These are phyloP conservation scores for Fomitopsis pinicola DNA, from an alignment of 1,284 basidiomycete genomes.

Conservation along the genomic window DNA sequence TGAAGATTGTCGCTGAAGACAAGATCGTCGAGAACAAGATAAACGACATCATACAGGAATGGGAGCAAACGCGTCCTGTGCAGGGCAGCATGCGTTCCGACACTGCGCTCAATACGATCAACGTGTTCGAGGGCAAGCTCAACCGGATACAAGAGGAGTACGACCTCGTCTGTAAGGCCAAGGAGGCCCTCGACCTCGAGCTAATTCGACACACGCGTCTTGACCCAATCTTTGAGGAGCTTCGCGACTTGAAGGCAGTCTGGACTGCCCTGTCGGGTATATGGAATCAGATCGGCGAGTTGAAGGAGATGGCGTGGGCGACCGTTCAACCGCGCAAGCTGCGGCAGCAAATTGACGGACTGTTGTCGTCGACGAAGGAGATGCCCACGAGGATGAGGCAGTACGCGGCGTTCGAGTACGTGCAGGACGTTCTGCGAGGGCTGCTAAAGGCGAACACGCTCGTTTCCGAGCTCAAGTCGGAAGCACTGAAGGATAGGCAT, in stretches of 20 bases:
- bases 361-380: conserved; percentile 90
- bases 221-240: conserved; percentile 91
- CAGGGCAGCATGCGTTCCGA: conserved; percentile 96
- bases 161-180: conserved; percentile 90
- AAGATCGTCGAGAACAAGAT: conserved; percentile 96
- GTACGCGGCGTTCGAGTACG: conserved; percentile 98
- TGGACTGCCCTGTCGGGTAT: conserved; percentile 99
- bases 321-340: conserved; percentile 93
- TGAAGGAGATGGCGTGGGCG: conserved; percentile 88
- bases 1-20: conserved; percentile 99
- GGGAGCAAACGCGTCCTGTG: conserved; percentile 95
- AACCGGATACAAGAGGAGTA: conserved; percentile 90
- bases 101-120: conserved; percentile 93
- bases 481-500: conserved; percentile 96
- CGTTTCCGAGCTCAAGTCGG: conserved; percentile 92
- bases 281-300: conserved; percentile 90
- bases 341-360: conserved; percentile 87
- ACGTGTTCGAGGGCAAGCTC: conserved; percentile 89
- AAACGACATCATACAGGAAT: conserved; percentile 85
- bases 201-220: conserved; percentile 87
- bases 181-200: conserved; percentile 95
- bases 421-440: conserved; percentile 86
- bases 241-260: conserved; percentile 94
- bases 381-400: conserved; percentile 99
- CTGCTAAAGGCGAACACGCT: conserved; percentile 89